A percentile compares a stretch with the other conserved stretches of the same genome.
Evolutionary conservation across 2,329 filamentous ascomycete genomes (phyloP).

Genomic region (Dichotomopilus funicola): DNA sequence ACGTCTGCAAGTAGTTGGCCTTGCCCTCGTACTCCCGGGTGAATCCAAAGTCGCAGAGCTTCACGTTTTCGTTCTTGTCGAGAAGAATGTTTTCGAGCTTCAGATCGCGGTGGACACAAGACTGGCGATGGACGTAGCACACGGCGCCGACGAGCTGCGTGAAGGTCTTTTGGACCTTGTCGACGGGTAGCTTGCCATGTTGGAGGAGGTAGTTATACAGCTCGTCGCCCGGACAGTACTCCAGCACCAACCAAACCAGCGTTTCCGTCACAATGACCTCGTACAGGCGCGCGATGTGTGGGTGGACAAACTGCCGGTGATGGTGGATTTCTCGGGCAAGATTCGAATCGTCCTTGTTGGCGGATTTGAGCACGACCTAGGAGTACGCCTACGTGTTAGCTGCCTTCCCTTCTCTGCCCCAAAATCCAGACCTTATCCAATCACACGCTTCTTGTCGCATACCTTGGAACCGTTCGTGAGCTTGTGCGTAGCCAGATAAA

Average conservation of each 20-base stretch:
- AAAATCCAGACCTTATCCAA: too few relatives aligned
- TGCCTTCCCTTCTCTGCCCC: too few relatives aligned
- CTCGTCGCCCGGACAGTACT: conserved; percentile 95
- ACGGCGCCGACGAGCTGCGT: conserved; percentile 93
- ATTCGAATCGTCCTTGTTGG: conserved; percentile 91
- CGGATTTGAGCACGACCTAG: conserved; percentile 95
- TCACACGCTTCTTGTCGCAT: conserved; percentile 21
- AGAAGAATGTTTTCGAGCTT: conserved; percentile 96
- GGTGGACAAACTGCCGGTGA: conserved; percentile 94
- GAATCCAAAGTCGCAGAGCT: conserved; percentile 96
- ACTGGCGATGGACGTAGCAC: conserved; percentile 88
- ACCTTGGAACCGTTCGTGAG: conserved; percentile 98
- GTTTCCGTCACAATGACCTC: conserved; percentile 96
- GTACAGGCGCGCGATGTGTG: conserved; percentile 92
- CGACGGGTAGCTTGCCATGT: conserved; percentile 73
- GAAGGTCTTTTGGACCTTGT: conserved; percentile 93
- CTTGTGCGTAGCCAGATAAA: conserved; percentile 92
- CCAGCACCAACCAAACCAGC: conserved; percentile 91
- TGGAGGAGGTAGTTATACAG: conserved; percentile 92
- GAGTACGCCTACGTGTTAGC: background rate
- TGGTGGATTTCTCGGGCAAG: conserved; percentile 97
- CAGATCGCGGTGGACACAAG: conserved; percentile 91
- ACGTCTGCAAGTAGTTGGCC: conserved; percentile 90
- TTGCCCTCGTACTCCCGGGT: conserved; percentile 96
- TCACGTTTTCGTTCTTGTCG: conserved; percentile 95